These are phyloP conservation scores for Huntiella bhutanensis DNA, from an alignment of 2,329 filamentous ascomycete species.

Conservation along the genomic window DNA sequence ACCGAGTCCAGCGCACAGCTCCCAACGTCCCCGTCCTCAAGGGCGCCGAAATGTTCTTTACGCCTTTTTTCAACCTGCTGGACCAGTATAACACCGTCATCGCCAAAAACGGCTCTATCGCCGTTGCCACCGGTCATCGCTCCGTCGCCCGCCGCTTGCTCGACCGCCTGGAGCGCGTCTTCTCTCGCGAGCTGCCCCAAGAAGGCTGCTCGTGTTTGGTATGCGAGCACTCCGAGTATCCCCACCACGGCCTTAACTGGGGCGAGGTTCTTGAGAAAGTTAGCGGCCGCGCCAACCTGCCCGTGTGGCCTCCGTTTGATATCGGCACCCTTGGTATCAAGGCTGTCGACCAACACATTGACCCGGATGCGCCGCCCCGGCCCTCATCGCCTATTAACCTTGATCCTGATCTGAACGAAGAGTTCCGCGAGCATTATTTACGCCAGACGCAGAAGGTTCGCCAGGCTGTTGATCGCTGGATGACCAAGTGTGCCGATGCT, in stretches of 20 bases:
- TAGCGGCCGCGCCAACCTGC: constrained; percentile 70
- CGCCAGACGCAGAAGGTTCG: constrained; percentile 85
- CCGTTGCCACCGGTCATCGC: constrained; percentile 85
- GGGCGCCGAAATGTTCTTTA: constrained; percentile 57
- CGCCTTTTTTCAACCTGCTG: constrained; percentile 63
- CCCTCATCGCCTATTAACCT: constrained; percentile 51
- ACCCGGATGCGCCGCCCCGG: constrained; percentile 40
- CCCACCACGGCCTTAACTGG: constrained; percentile 67
- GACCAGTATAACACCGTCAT: constrained; percentile 76
- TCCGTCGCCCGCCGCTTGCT: constrained; percentile 81
- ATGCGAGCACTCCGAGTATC: constrained; percentile 45
- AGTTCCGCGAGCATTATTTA: constrained; percentile 82
- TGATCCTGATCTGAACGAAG: constrained; percentile 83
- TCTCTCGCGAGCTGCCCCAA: constrained; percentile 74
- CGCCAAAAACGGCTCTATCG: constrained; percentile 67
- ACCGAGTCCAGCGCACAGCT: constrained; percentile 32
- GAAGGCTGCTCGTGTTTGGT: constrained; percentile 76
- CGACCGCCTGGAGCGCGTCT: constrained; percentile 83
- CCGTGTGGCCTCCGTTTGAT: constrained; percentile 75
- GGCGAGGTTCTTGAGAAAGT: constrained; percentile 89
- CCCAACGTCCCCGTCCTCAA: constrained; percentile 45
- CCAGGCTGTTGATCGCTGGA: constrained; percentile 78
- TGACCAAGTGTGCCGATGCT: constrained; percentile 58
- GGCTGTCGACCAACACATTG: constrained; percentile 34
- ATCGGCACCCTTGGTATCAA: constrained; percentile 43